Evolutionary conservation across 2,329 filamentous ascomycete genomes (phyloP), one percentile per base, ranked within the genome.

Genomic region (Byssochlamys sp.): DNA sequence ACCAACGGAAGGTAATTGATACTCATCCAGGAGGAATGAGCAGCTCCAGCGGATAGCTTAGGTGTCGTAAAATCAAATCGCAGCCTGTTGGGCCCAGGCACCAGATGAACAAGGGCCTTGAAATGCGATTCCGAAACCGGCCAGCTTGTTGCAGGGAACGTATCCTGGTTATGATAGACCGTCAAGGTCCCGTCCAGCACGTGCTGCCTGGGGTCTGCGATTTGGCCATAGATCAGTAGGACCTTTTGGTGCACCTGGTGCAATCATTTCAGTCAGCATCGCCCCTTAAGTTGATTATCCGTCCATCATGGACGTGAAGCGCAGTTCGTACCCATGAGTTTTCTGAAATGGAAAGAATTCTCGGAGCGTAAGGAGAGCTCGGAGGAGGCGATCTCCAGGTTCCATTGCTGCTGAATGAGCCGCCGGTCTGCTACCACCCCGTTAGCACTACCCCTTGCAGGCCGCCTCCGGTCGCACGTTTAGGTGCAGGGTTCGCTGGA

Each of bases 101-200:
- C 84, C n/a, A 99, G 82, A 72, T 96, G 90, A 9, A 96, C 81
- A 29, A 97, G 79, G 4, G 88, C 88, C 75, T 97, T 97, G 80
- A 96, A 97, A 71, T 91, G 86, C 2, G 89, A 95, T 61, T 90
- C 87, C 69, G 81, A 87, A 10, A 96, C 92, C 1, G 91, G 92
- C 91, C 92, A 97, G 63, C 80, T 81, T 11, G 85, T 88, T 0
- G 89, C 78, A 5, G 92, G 91, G 70, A 96, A 96, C 60, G 78
- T 84, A 71, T 95, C 90, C 72, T 96, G 89, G 64, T 91, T 83
- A 67, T 94, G 88, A 67, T 82, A 87, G 60, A 96, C 82, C 2
- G 86, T 90, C 54, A 97, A 68, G 29, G 77, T 87, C 63, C 94
- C 94, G 68, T 96, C 90, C 59, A 95, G 74, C 55, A 84, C 78